These are phyloP conservation scores for Boletus tylopilopsis DNA, from an alignment of 768 basidiomycete genomes.

Conservation along the genomic window DNA sequence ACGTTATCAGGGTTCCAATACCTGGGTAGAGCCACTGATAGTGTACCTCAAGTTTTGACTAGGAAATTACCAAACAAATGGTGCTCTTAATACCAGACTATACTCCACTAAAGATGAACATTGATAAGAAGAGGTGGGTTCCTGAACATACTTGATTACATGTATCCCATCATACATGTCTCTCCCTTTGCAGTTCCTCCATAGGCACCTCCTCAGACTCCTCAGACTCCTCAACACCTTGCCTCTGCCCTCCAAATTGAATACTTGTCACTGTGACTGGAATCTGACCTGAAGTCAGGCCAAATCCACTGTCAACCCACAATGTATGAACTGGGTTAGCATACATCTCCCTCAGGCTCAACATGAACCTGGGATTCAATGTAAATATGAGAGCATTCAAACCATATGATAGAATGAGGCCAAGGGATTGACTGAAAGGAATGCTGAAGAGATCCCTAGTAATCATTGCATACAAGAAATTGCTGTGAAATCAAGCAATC, in stretches of 20 bases:
- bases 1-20: too few relatives aligned
- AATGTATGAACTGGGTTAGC: background rate
- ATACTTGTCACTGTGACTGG: too few relatives aligned
- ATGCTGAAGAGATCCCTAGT: background rate
- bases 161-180: background rate
- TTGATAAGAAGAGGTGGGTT: too few relatives aligned
- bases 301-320: background rate
- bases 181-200: background rate
- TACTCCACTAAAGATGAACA: too few relatives aligned
- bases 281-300: background rate
- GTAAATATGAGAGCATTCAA: background rate
- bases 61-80: too few relatives aligned
- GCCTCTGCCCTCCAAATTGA: background rate
- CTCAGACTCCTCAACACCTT: too few relatives aligned
- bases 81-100: too few relatives aligned
- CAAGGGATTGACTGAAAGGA: background rate
- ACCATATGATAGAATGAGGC: too few relatives aligned
- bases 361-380: background rate
- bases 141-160: too few relatives aligned
- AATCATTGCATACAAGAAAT: background rate
- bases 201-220: background rate
- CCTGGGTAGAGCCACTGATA: too few relatives aligned
- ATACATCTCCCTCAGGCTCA: background rate
- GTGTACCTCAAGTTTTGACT: too few relatives aligned
- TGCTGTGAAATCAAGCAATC: background rate